Conservation (phyloP, 768 basidiomycete species). For the Lyophyllum atratum region DNA sequence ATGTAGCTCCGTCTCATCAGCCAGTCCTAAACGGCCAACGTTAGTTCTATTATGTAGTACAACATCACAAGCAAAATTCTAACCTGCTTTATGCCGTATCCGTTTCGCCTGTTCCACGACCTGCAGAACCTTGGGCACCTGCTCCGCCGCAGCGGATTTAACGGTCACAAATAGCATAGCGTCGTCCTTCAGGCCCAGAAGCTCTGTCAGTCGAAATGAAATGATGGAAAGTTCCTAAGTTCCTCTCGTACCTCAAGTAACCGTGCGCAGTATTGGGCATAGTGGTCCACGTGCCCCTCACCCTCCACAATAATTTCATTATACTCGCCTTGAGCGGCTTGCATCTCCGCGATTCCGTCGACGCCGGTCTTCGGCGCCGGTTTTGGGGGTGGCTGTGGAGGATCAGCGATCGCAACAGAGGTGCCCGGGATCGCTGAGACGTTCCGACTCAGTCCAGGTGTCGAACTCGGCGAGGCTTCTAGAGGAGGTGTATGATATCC, state of each 20-base stretch:
- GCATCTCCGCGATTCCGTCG: conserved; percentile 73
- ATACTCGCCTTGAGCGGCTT: conserved; percentile 63
- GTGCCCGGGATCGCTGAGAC: neutral
- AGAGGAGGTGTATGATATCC: conserved; percentile 41
- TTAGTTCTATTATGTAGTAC: neutral
- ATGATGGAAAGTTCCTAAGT: neutral
- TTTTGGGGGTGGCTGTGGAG: conserved; percentile 56
- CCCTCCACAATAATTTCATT: conserved; percentile 75
- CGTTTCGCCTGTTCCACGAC: conserved; percentile 82
- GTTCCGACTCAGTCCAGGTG: neutral
- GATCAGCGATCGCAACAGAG: conserved; percentile 15
- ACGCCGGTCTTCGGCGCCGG: conserved; percentile 66
- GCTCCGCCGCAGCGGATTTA: conserved; percentile 57
- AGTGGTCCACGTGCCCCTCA: conserved; percentile 65
- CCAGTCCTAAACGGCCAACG: conserved; percentile 32
- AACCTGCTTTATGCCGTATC: conserved; percentile 74
- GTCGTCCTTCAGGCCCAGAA: conserved; percentile 53
- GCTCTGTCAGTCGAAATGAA: neutral
- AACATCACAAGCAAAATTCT: conserved; percentile 11
- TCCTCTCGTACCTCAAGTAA: conserved; percentile 56
- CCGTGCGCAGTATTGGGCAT: conserved; percentile 65
- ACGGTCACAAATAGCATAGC: conserved; percentile 81
- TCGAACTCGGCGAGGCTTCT: conserved; percentile 10
- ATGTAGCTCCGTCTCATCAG: conserved; percentile 62
- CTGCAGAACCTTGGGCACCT: conserved; percentile 78